Percentiles rank a stretch among this genome's conserved stretches.
These are phyloP conservation scores for Eimeria falciformis DNA, from an alignment of 169 alveolate genomes.

Conservation along the genomic window DNA sequence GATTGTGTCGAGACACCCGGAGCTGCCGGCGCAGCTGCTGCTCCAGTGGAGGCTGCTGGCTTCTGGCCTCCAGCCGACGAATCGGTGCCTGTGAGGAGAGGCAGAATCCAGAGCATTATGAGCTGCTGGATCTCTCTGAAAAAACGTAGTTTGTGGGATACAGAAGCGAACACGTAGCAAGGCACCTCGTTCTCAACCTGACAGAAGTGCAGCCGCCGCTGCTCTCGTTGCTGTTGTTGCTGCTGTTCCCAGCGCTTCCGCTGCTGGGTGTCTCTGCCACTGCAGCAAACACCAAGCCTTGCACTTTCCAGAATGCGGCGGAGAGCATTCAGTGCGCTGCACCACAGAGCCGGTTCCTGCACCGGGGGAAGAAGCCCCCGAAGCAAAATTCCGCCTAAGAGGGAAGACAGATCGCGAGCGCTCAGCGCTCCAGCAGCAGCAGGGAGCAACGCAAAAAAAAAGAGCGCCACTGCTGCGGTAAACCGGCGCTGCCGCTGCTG, in stretches of 20 bases:
- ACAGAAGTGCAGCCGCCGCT: background rate
- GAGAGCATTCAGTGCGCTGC: constrained; percentile 12
- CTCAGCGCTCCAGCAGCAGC: constrained; percentile 41
- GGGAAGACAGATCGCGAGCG: background rate
- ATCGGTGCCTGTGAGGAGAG: constrained; percentile 20
- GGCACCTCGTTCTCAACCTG: constrained; percentile 34
- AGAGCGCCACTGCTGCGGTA: constrained; percentile 17
- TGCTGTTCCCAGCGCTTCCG: constrained; percentile 62
- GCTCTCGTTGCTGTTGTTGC: constrained; percentile 28
- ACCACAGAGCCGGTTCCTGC: constrained; percentile 33
- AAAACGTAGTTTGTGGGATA: constrained; percentile 8
- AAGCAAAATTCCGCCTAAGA: constrained; percentile 11
- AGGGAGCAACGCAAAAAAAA: constrained; percentile 41
- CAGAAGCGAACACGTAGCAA: constrained; percentile 12
- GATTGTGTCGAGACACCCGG: background rate
- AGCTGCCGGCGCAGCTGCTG: background rate
- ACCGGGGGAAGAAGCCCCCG: constrained; percentile 32
- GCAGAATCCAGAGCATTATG: constrained; percentile 31
- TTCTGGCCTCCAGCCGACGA: background rate
- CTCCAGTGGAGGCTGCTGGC: background rate
- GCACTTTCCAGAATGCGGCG: constrained; percentile 27
- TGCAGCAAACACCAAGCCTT: constrained; percentile 28
- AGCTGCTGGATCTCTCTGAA: constrained; percentile 38
- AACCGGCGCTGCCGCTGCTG: constrained; percentile 20
- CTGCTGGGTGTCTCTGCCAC: constrained; percentile 41